Evolutionary conservation across 805 yeast genomes (phyloP).

Genomic region (Schizosaccharomyces japonicus): DNA sequence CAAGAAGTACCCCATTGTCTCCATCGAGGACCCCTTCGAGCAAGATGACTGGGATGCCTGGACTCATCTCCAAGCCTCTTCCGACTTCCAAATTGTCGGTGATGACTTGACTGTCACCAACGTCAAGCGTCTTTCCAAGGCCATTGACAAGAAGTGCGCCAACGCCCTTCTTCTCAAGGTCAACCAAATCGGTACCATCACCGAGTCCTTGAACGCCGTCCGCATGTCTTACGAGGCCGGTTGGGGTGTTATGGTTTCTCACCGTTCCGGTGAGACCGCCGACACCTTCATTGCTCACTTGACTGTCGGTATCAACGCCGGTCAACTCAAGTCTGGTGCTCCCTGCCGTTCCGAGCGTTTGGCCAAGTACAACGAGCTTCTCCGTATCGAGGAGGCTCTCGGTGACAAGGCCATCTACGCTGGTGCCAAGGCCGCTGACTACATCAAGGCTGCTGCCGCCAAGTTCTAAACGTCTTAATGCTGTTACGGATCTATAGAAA

Average conservation of each 20-base stretch:
- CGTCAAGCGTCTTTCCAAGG: constrained; percentile 81
- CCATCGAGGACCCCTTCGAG: constrained; percentile 96
- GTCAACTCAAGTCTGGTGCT: constrained; percentile 99
- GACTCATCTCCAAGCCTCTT: constrained; percentile 47
- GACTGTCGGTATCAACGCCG: constrained; percentile 91
- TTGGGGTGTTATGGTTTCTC: constrained; percentile 99
- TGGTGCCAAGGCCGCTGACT: constrained; percentile 5
- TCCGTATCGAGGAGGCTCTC: constrained; percentile 95
- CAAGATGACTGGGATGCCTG: constrained; percentile 99
- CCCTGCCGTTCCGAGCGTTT: constrained; percentile 99
- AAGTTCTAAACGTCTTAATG: no score
- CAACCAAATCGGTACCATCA: constrained; percentile 91
- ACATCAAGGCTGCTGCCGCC: constrained; percentile 3
- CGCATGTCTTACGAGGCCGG: constrained; percentile 81
- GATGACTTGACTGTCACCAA: constrained; percentile 98
- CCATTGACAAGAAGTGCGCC: constrained; percentile 90
- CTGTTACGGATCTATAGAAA: no score
- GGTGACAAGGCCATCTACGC: constrained; percentile 85
- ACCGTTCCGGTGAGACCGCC: constrained; percentile 99
- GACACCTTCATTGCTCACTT: constrained; percentile 95
- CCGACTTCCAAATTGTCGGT: constrained; percentile 64
- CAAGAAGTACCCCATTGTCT: constrained; percentile 87
- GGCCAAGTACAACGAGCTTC: constrained; percentile 94
- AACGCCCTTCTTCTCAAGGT: constrained; percentile 89
- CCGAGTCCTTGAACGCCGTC: constrained; percentile 95